These are phyloP conservation scores for Cichorium intybus DNA, from an alignment of 140 eudicot species.

Conservation along the genomic window DNA sequence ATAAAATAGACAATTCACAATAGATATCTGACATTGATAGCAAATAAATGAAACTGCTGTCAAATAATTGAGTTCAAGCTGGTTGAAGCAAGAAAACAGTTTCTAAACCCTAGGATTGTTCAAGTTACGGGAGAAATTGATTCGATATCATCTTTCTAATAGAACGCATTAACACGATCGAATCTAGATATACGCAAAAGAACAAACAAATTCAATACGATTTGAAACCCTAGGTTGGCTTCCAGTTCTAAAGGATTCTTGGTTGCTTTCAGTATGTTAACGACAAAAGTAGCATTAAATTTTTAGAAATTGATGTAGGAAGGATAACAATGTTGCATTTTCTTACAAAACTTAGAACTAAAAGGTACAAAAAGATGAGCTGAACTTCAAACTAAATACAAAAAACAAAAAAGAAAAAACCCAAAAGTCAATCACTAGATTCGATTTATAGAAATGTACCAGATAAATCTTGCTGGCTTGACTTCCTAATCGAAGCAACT, in stretches of 20 bases:
- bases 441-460: conserved; percentile 35
- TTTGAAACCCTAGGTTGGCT: conserved; percentile 22
- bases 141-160: not conserved
- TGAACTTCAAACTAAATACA: not conserved
- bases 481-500: conserved; percentile 68
- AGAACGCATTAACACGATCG: not conserved
- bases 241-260: not conserved
- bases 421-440: conserved; percentile 10
- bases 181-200: not conserved
- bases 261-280: not conserved
- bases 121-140: not conserved
- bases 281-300: conserved; percentile 15
- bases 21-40: conserved; percentile 5
- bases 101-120: conserved; percentile 18
- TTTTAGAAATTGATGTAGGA: conserved; percentile 2
- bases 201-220: conserved; percentile 1
- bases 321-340: conserved; percentile 8
- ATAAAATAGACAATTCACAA: not conserved
- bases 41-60: not conserved
- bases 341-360: not conserved
- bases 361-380: not conserved
- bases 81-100: not conserved
- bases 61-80: conserved; percentile 3
- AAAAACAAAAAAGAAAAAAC: conserved; percentile 6
- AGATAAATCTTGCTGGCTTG: conserved; percentile 76